These are phyloP conservation scores for Leptodermis oblonga DNA, from an alignment of 257 asterid species.

Conservation along the genomic window DNA sequence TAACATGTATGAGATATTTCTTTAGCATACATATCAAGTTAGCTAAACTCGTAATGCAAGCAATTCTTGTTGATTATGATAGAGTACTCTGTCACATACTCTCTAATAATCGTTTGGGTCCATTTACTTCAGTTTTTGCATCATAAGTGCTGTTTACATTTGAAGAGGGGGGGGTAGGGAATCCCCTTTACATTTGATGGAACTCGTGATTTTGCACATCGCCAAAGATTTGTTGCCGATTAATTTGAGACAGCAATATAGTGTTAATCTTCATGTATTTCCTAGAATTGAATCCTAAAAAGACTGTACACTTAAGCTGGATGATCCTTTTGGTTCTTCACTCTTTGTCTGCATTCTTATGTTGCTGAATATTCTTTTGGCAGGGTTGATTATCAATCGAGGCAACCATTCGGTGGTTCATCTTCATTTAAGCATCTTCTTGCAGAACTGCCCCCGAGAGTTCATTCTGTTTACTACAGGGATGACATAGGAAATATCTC, in stretches of 20 bases:
- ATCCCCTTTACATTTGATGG: neutral
- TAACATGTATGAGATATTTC: neutral
- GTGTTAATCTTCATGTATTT: neutral
- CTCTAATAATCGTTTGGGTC: neutral
- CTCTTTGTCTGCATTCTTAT: constrained; percentile 18
- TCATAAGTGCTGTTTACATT: neutral
- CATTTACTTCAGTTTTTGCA: neutral
- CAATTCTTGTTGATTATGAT: neutral
- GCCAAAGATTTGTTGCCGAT: constrained; percentile 1
- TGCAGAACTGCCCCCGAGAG: constrained; percentile 89
- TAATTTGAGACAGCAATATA: neutral
- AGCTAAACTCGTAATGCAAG: neutral
- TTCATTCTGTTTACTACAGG: constrained; percentile 98
- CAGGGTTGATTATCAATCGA: constrained; percentile 95
- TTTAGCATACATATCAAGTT: neutral
- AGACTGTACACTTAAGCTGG: neutral
- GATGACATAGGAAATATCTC: constrained; percentile 93
- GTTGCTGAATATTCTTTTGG: constrained; percentile 22
- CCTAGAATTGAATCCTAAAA: neutral
- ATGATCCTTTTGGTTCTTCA: neutral
- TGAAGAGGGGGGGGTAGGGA: neutral
- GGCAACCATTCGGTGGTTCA: constrained; percentile 57
- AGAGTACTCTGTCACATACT: neutral
- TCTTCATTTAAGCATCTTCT: constrained; percentile 93
- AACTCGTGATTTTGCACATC: neutral